Evolutionary conservation across 1,139 yeast genomes (phyloP), one percentile per base, ranked within the genome.

Genomic region (Yamadazyma oceani): DNA sequence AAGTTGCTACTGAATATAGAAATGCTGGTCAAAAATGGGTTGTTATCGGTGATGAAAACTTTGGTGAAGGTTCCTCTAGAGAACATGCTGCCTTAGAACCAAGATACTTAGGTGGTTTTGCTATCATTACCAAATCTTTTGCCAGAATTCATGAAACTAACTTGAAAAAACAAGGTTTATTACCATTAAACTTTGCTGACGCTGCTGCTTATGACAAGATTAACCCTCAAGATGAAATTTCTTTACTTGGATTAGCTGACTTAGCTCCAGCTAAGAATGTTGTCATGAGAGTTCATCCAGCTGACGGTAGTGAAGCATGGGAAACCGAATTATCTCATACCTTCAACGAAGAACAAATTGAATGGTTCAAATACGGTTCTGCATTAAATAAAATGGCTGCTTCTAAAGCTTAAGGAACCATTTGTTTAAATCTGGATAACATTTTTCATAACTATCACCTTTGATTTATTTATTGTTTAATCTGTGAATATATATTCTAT

Each of bases 11-110:
- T 65, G 86, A 81, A 64, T 92, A 89, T 90, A 87, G 97, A 77
- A 96, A 88, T 65, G 70, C 82, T 55, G 95, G 95, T 60, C 74
- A 82, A 64, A 80, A 75, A 62, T 92, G 98, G 98, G 97, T 90
- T 70, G 98, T 92, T 52, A 81, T 92, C 64, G 98, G 97, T 75
- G 98, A 89, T 67, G 97, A 92, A 73, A 92, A 92, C 79, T 87
- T 89, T 61, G 98, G 98, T 80, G 98, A 92, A 78, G 98, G 98
- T 76, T 92, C 98, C 46, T 90, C 97, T 58, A 89, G 98, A 82
- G 98, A 92, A 76, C 98, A 92, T 69, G 98, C 98, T 64, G 98
- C 98, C 57, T 83, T 92, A 65, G 96, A 90, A 79, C 98, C 98
- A 75, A 86, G 98, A 80, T 92, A 74, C 92, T 81, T 92, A 64